These are phyloP conservation scores for Chrysophaeum taylorii DNA, from an alignment of 352 stramenopile genomes.

Conservation along the genomic window DNA sequence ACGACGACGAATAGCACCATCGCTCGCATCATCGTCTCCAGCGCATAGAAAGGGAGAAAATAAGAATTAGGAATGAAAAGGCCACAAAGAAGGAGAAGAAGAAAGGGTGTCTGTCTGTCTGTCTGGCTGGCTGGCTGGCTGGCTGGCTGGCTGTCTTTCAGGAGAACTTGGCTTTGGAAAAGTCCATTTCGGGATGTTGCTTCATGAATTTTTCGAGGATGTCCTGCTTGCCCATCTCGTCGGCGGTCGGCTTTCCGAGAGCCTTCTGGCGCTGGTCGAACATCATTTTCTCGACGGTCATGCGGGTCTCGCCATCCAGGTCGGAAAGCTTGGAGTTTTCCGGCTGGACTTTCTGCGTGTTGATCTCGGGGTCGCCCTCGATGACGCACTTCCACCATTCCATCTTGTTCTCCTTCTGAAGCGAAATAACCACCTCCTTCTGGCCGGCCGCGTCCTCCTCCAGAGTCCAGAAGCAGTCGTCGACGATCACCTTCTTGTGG, in stretches of 20 bases:
- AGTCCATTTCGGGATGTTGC: constrained; percentile 97
- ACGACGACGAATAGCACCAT: too few relatives aligned
- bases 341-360: constrained; percentile 94
- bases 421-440: constrained; percentile 63
- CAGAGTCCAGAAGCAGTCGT: constrained; percentile 98
- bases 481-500: constrained; percentile 86
- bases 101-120: too few relatives aligned
- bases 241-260: constrained; percentile 84
- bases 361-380: constrained; percentile 83
- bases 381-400: constrained; percentile 98
- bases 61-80: too few relatives aligned
- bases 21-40: too few relatives aligned
- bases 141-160: too few relatives aligned
- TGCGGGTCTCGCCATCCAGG: constrained; percentile 91
- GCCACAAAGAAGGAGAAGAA: too few relatives aligned
- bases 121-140: too few relatives aligned
- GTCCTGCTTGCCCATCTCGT: constrained; percentile 94
- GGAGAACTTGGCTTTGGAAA: constrained; percentile 93
- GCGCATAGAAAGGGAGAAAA: too few relatives aligned
- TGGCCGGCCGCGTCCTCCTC: constrained; percentile 45
- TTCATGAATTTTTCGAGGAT: constrained; percentile 97
- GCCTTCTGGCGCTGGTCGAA: constrained; percentile 85
- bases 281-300: constrained; percentile 99
- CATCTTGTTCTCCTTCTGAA: constrained; percentile 98
- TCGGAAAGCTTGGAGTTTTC: constrained; percentile 96